Percentiles rank a stretch among this genome's conserved stretches.
Evolutionary conservation across 2,329 filamentous ascomycete species (phyloP).

Genomic region (Sclerotinia spermophila): DNA sequence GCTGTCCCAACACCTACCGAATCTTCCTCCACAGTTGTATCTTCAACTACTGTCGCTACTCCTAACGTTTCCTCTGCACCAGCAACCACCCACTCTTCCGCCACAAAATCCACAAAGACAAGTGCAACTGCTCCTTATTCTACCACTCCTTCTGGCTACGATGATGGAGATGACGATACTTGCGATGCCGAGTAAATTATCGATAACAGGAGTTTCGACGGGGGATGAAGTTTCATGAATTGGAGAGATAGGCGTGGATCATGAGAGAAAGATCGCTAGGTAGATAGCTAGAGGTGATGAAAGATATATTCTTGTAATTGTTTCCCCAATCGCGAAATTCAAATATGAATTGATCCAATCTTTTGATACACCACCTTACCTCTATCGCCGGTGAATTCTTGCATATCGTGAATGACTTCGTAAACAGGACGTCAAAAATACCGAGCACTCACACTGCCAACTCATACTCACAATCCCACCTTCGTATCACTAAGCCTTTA

Average conservation of each 20-base stretch:
- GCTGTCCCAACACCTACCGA: not conserved
- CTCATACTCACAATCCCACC: not conserved
- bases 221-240: no score
- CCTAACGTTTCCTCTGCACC: not conserved
- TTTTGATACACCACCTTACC: not conserved
- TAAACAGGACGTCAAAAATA: not conserved
- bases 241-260: not conserved
- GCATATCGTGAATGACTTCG: no score
- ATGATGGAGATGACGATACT: not conserved
- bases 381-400: not conserved
- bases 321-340: not conserved
- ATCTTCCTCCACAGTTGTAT: not conserved
- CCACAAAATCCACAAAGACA: not conserved
- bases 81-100: not conserved
- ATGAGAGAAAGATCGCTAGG: not conserved
- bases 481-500: not conserved
- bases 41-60: not conserved
- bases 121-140: not conserved
- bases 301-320: constrained; percentile 8
- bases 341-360: not conserved
- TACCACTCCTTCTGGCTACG: not conserved
- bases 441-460: not conserved
- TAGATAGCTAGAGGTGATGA: not conserved
- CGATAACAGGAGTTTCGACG: not conserved
- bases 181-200: constrained; percentile 9